These are phyloP conservation scores for Tylopilus balloui DNA, from an alignment of 768 basidiomycete species.

Conservation along the genomic window DNA sequence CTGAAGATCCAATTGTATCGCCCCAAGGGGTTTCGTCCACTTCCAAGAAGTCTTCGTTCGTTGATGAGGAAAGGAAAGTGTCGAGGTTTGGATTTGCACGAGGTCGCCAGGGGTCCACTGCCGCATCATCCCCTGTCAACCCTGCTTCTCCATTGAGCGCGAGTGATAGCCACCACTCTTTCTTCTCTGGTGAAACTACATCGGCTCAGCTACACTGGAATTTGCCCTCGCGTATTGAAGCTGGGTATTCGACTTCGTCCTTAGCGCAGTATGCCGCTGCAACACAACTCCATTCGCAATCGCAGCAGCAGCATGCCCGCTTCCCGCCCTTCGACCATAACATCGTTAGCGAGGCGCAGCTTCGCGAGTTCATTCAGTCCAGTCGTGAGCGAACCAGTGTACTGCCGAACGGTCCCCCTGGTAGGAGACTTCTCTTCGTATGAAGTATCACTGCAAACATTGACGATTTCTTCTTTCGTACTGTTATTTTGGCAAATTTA, in stretches of 20 bases:
- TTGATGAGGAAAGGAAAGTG: slow-evolving; percentile 60
- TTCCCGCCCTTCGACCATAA: slow-evolving; percentile 56
- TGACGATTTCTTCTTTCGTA: slow-evolving; percentile 33
- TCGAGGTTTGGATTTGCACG: slow-evolving; percentile 82
- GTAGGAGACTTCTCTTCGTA: slow-evolving; percentile 47
- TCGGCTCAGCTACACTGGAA: slow-evolving; percentile 44
- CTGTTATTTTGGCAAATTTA: slow-evolving; percentile 19
- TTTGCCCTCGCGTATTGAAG: slow-evolving; percentile 37
- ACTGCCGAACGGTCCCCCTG: slow-evolving; percentile 35
- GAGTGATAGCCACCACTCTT: slow-evolving; percentile 46
- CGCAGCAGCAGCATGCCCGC: slow-evolving; percentile 34
- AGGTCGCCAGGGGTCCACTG: slow-evolving; percentile 57
- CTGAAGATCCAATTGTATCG: slow-evolving; percentile 42
- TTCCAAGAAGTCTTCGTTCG: slow-evolving; percentile 39
- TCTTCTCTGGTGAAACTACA: slow-evolving; percentile 40
- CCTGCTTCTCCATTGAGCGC: slow-evolving; percentile 51
- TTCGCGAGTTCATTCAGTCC: slow-evolving; percentile 70
- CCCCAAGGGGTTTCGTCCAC: slow-evolving; percentile 30
- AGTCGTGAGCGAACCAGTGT: slow-evolving; percentile 54
- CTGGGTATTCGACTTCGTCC: slow-evolving; percentile 45
- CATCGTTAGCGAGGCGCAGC: slow-evolving; percentile 65
- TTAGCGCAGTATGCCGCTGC: slow-evolving; percentile 44
- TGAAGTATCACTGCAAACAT: slow-evolving; percentile 31
- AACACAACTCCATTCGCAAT: slow-evolving; percentile 31
- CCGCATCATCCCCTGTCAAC: slow-evolving; percentile 56